Percentiles rank a stretch among this genome's conserved stretches.
Conservation (phyloP, 768 basidiomycete species). For the Gloeostereum incarnatum region DNA sequence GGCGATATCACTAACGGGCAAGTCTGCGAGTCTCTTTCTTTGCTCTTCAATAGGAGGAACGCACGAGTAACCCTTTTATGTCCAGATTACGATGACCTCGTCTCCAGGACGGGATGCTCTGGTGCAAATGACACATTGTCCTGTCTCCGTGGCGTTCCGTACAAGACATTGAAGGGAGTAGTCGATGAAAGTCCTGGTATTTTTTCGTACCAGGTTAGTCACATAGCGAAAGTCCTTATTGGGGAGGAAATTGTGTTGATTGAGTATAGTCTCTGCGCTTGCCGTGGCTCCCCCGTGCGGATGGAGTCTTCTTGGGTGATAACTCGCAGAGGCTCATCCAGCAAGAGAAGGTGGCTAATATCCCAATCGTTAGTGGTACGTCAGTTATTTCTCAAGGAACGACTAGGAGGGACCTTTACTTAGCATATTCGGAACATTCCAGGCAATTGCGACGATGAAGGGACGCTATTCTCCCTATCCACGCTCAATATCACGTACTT, state of each 20-base stretch:
- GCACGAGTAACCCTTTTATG: neutral
- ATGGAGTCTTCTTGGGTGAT: constrained; percentile 39
- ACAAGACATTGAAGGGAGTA: constrained; percentile 24
- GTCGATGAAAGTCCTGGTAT: constrained; percentile 28
- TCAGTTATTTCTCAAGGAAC: neutral
- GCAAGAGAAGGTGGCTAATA: constrained; percentile 32
- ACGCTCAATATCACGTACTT: constrained; percentile 19
- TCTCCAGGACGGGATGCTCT: constrained; percentile 20
- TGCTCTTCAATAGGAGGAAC: neutral
- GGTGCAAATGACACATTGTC: constrained; percentile 25
- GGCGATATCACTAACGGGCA: constrained; percentile 34
- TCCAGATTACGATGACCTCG: constrained; percentile 31
- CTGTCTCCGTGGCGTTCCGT: constrained; percentile 30
- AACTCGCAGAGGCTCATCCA: constrained; percentile 31
- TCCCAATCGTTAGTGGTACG: constrained; percentile 28
- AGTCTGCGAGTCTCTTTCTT: constrained; percentile 10
- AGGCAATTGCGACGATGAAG: constrained; percentile 35
- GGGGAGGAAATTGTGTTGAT: neutral
- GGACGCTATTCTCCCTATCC: constrained; percentile 19
- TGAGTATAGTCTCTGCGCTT: constrained; percentile 32
- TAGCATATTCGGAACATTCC: constrained; percentile 3
- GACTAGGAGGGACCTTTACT: neutral
- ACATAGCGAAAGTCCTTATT: neutral
- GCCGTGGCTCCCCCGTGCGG: constrained; percentile 39
- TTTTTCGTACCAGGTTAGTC: constrained; percentile 26